These are phyloP conservation scores for Samsoniella hepiali DNA, from an alignment of 2,329 filamentous ascomycete genomes.

Conservation along the genomic window DNA sequence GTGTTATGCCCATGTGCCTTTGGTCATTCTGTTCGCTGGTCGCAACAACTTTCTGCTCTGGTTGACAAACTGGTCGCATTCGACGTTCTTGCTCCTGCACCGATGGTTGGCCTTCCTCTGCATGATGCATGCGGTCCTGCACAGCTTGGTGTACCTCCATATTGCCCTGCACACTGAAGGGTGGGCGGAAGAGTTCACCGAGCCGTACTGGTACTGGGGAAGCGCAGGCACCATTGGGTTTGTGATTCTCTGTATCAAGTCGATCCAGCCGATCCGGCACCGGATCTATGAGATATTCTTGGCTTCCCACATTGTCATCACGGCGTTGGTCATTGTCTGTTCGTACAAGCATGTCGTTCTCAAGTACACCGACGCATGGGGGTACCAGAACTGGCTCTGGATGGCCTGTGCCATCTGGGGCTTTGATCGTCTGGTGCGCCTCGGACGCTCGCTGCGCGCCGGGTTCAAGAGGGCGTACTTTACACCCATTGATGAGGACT, in stretches of 20 bases:
- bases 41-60: conserved; percentile 48
- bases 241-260: conserved; percentile 31
- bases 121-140: conserved; percentile 43
- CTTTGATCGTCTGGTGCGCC: conserved; percentile 28
- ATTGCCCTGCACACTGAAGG: conserved; percentile 29
- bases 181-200: conserved; percentile 27
- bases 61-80: conserved; percentile 45
- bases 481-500: conserved; percentile 29
- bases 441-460: conserved; percentile 16
- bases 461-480: conserved; percentile 30
- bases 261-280: conserved; percentile 36
- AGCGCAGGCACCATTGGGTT: conserved; percentile 37
- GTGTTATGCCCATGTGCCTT: conserved; percentile 38
- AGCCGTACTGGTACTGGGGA: conserved; percentile 44
- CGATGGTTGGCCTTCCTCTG: conserved; percentile 46
- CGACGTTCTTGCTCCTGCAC: conserved; percentile 45
- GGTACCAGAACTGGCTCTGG: conserved; percentile 38
- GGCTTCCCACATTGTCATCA: conserved; percentile 39
- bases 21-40: conserved; percentile 43
- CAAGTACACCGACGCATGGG: conserved; percentile 37
- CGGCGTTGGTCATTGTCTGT: conserved; percentile 40
- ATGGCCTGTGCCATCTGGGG: conserved; percentile 30
- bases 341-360: conserved; percentile 41
- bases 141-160: conserved; percentile 42
- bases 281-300: conserved; percentile 44